Evolutionary conservation across 768 basidiomycete species (phyloP).

Genomic region (Dictyophora rubrovolvata): DNA sequence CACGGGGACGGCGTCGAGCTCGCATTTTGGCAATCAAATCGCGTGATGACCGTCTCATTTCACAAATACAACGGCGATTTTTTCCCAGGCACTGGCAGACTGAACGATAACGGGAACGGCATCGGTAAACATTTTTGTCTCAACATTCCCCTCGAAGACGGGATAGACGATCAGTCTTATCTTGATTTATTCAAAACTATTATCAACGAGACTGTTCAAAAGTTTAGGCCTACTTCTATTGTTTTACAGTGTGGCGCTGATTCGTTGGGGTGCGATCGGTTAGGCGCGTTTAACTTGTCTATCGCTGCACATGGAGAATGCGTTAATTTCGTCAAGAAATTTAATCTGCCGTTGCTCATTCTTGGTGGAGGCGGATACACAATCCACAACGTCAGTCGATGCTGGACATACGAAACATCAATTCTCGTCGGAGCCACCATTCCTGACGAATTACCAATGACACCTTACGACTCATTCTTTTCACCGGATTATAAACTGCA

Average conservation of each 20-base stretch:
- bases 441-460: conserved; percentile 78
- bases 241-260: conserved; percentile 98
- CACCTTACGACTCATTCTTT: conserved; percentile 90
- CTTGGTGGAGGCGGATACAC: conserved; percentile 96
- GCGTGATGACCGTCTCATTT: conserved; percentile 98
- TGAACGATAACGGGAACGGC: conserved; percentile 85
- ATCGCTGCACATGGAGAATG: conserved; percentile 98
- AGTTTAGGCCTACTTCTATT: conserved; percentile 82
- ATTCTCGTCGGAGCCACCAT: conserved; percentile 78
- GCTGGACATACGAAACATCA: conserved; percentile 97
- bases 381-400: conserved; percentile 94
- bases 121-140: conserved; percentile 89
- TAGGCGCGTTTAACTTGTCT: conserved; percentile 95
- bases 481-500: conserved; percentile 88
- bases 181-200: conserved; percentile 91
- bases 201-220: conserved; percentile 84
- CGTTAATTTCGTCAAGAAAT: conserved; percentile 91
- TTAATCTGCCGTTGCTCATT: conserved; percentile 82
- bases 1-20: conserved; percentile 98
- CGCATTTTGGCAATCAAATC: conserved; percentile 94
- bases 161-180: conserved; percentile 97
- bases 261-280: conserved; percentile 85
- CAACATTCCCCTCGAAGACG: conserved; percentile 92
- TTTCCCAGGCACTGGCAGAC: conserved; percentile 94
- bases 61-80: conserved; percentile 99